Base-by-base conservation (phyloP, 164 flowering plant genomes). In the Liquidambar formosana region DNA sequence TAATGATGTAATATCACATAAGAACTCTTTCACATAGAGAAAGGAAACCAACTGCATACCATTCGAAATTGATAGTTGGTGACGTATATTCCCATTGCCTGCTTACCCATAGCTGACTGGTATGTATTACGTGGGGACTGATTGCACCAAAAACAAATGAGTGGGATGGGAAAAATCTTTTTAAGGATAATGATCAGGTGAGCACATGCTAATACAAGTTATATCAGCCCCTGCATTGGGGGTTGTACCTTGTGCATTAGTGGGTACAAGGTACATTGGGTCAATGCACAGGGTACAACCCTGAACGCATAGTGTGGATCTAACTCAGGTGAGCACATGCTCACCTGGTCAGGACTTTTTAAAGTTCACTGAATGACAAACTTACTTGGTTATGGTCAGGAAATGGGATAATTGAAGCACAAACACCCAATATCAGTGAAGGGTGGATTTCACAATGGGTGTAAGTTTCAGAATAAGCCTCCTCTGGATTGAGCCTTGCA, bases 381-480 rank as follows among this genome's bases (percentile, higher is more conserved):
- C 47, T 65, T 65, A 87, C 99, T 93, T 96, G 99, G 76, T 96
- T 96, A 70, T 96, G 99, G 63, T 96, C 98, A 49, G 99, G 99
- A 75, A 96, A 96, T 19, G 99, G 99, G 46, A 96, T 96, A 71
- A 96, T 96, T 43, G 99, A 96, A 64, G 99, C 99, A 86, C 97
- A 93, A 53, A 96, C 99, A 74, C 99, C 99, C 77, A 96, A 82
- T 69, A 96, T 93, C 77, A 96, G 63, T 4, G 99, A 96, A 49
- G 99, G 99, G 58, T 96, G 99, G 66, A 96, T 93, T 80, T 96
- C 99, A 80, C 99, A 96, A 67, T 96, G 98, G 1, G 99, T 96
- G 73, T 96, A 96, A 57, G 90, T 88, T 8, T 80, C 96, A 53
- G 92, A 83, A 80, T 93, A 93, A 11, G 96, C 94, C 45, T 93